Base-by-base conservation (phyloP, 2,329 filamentous ascomycete species). In the Penicillium sumatraense region DNA sequence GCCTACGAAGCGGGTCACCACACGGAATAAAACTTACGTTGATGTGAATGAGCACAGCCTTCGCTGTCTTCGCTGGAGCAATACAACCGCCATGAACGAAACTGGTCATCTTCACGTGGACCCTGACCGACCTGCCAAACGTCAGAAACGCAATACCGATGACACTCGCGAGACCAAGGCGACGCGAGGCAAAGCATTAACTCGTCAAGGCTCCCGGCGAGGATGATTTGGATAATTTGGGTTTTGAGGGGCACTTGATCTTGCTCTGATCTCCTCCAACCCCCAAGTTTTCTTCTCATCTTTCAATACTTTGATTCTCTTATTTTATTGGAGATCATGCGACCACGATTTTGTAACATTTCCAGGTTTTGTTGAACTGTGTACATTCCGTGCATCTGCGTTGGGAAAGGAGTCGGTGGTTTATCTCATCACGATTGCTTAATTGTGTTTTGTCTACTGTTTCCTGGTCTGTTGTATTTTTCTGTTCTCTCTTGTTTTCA, bases 21-120 rank as follows among this genome's bases (percentile, higher is more conserved):
- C 87, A 2, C 81, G 88, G 8, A 84, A 81, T 24, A 88, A 87
- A 71, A 81, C 81, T 0, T 80, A 86, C 36, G 76, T 81, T 41
- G 82, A 83, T 51, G 75, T 81, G 47, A 79, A 83, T 13, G 79
- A 78, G 27, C 81, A 86, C 66, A 80, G 54, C 6, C 62, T 62
- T 6, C 63, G 84, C 49, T 90, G 87, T 67, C 73, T 89, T 42
- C 77, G 77, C 29, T 91, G 88, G 88, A 81, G 78, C 54, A 91
- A 90, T 66, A 80, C 76, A 14, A 84, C 82, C 50, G 86, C 86
- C 31, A 62, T 86, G 7, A 75, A 79, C 2, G 80, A 86, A 48
- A 68, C 82, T 42, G 85, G 86, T 2, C 82, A 88, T 70, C 77
- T 82, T 35, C 86, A 89, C 67, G 78, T 80, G 16, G 85, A 88